Conservation (phyloP, 2,329 filamentous ascomycete genomes). For the Phialophora verrucosa region DNA sequence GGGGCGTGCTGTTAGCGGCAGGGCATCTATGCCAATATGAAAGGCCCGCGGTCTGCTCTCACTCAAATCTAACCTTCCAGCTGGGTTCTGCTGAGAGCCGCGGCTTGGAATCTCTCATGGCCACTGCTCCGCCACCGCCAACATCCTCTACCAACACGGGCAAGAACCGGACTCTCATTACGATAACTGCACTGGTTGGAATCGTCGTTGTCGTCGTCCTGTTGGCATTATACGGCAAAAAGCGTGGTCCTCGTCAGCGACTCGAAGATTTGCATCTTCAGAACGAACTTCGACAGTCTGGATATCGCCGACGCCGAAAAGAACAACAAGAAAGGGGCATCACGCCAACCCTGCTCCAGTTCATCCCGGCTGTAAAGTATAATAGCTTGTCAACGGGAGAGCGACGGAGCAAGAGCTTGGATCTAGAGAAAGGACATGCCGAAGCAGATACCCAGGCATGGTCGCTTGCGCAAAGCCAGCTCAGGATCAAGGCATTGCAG, state of each 20-base stretch:
- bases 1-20: not conserved
- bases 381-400: too few relatives aligned
- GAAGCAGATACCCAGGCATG: not conserved
- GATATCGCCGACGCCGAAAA: slow-evolving; percentile 1
- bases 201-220: slow-evolving; percentile 14
- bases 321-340: slow-evolving; percentile 2
- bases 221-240: slow-evolving; percentile 6
- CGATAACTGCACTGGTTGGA: slow-evolving; percentile 13
- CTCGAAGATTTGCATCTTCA: slow-evolving; percentile 12
- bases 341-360: slow-evolving; percentile 3
- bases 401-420: slow-evolving; percentile 12
- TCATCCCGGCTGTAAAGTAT: slow-evolving; percentile 13
- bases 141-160: not conserved
- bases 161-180: slow-evolving; percentile 15
- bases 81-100: not conserved
- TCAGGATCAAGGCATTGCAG: slow-evolving; percentile 11
- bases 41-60: not conserved
- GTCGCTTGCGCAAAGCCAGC: slow-evolving; percentile 13
- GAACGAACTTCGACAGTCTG: slow-evolving; percentile 15
- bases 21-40: not conserved
- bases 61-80: not conserved
- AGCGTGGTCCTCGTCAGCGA: not conserved
- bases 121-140: slow-evolving; percentile 7
- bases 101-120: slow-evolving; percentile 6
- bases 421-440: slow-evolving; percentile 6